Evolutionary conservation across 495 filamentous ascomycete genomes (phyloP), one percentile per base, ranked within the genome.

Genomic region (Venustampulla echinocandica): DNA sequence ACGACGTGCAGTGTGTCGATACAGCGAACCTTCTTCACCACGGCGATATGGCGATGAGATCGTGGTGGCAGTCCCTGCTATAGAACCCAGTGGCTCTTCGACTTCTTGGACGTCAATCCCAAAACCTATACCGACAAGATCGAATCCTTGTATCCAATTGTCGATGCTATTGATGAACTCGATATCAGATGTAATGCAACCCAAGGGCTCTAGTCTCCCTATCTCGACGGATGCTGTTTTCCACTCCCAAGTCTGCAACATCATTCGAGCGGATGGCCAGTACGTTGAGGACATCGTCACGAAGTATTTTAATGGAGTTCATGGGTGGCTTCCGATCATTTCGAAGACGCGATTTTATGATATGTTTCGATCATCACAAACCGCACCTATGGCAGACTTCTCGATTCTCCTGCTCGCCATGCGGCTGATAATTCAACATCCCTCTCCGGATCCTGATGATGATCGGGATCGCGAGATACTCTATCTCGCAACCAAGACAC

Each of bases 281-380:
- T 59, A 49, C 42, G 25, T 68, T 1, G 61, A 67, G 24, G 63
- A 65, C 18, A 57, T 70, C 19, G 57, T 44, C 14, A 44, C 33
- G 2, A 55, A 59, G 20, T 70, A 67, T 38, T 70, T 70, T 41
- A 54, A 49, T 14, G 59, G 61, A 2, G 42, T 67, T 10, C 65
- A 69, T 47, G 27, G 19, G 2, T 66, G 55, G 37, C 37, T 69
- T 1, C 65, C 64, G 2, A 61, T 70, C n/a, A 47, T 68, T 20
- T 67, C 64, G 1, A 54, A 53, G 1, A 49, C 39, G 11, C 55
- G 58, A 5, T 66, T 69, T 52, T 46, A 61, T 10, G 27, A 54
- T 10, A 49, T 49, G 4, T 56, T 55, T 10, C 52, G 45, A n/a
- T 30, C 46, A 27, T 24, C 19, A 21, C 27, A 58, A 41, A 15